Percentiles rank a stretch among this genome's conserved stretches.
Conservation (phyloP, 192 early-diverging fungal genomes). For the Phycomyces nitens region DNA sequence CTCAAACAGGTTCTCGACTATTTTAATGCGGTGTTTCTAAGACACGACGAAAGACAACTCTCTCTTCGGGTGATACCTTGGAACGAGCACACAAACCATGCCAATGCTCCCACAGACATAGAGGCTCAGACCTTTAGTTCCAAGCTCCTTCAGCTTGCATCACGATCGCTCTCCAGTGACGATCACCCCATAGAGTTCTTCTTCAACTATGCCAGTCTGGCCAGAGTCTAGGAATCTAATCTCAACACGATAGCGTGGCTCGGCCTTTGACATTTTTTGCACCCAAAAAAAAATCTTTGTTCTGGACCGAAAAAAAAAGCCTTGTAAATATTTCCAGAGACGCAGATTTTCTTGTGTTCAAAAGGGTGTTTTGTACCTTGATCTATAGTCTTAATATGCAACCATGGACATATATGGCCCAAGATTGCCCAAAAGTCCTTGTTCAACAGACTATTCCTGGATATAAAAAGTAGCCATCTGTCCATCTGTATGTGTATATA, state of each 20-base stretch:
- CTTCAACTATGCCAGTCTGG: conserved; percentile 13
- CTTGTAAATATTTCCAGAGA: too few species aligned
- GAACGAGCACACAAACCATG: not conserved
- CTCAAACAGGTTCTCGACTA: conserved; percentile 17
- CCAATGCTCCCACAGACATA: not conserved
- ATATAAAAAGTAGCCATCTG: too few species aligned
- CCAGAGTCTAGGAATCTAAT: conserved; percentile 7
- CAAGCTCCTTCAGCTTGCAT: not conserved
- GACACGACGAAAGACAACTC: conserved; percentile 8
- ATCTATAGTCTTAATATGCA: too few species aligned
- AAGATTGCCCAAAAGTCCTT: too few species aligned
- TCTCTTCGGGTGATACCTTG: conserved; percentile 14
- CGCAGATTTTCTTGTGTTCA: too few species aligned
- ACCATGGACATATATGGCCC: too few species aligned
- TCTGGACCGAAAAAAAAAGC: too few species aligned
- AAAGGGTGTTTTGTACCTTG: too few species aligned
- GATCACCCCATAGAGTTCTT: conserved; percentile 15
- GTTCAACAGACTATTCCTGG: too few species aligned
- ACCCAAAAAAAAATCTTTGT: too few species aligned
- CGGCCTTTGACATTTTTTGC: too few species aligned
- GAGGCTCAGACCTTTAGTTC: not conserved
- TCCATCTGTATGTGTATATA: too few species aligned
- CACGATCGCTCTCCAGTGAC: conserved; percentile 8
- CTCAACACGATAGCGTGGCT: not conserved
- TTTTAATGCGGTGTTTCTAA: conserved; percentile 19